Evolutionary conservation across 768 basidiomycete species (phyloP).

Genomic region (Filobasidium wieringae): DNA sequence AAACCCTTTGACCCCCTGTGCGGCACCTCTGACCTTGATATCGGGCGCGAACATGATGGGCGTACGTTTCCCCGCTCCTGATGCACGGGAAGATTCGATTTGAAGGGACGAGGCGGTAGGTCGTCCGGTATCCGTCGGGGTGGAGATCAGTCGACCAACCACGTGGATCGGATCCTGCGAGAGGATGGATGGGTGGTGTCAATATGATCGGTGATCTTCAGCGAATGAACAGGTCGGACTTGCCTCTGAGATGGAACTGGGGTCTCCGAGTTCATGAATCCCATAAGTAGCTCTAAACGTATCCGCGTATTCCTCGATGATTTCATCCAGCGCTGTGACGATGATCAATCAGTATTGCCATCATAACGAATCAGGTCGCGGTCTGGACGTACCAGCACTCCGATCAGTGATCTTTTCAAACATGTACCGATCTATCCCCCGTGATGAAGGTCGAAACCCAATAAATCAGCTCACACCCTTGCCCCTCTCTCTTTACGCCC

Average conservation of each 20-base stretch:
- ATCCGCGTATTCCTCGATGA: constrained; percentile 76
- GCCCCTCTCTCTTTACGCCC: neutral
- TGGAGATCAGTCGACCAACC: constrained; percentile 51
- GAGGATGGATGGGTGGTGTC: neutral
- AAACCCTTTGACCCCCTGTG: constrained; percentile 53
- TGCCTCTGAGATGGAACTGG: constrained; percentile 50
- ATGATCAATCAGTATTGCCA: neutral
- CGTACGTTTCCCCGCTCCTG: constrained; percentile 51
- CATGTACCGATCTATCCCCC: constrained; percentile 64
- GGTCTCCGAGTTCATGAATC: constrained; percentile 67
- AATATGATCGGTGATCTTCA: constrained; percentile 2
- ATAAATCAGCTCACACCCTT: constrained; percentile 12
- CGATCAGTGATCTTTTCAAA: constrained; percentile 78
- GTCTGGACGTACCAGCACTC: constrained; percentile 57
- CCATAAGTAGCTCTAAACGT: constrained; percentile 59
- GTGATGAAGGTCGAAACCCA: neutral
- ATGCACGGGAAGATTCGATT: constrained; percentile 72
- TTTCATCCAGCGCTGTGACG: constrained; percentile 66
- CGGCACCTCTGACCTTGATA: constrained; percentile 55
- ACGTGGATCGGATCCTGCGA: constrained; percentile 53
- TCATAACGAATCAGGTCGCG: neutral
- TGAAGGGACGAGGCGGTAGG: constrained; percentile 61
- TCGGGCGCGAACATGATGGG: constrained; percentile 58
- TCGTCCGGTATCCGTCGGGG: constrained; percentile 47
- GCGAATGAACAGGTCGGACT: constrained; percentile 1